Conservation (phyloP, 148 eudicot genomes). For the Rhododendron simsii region DNA sequence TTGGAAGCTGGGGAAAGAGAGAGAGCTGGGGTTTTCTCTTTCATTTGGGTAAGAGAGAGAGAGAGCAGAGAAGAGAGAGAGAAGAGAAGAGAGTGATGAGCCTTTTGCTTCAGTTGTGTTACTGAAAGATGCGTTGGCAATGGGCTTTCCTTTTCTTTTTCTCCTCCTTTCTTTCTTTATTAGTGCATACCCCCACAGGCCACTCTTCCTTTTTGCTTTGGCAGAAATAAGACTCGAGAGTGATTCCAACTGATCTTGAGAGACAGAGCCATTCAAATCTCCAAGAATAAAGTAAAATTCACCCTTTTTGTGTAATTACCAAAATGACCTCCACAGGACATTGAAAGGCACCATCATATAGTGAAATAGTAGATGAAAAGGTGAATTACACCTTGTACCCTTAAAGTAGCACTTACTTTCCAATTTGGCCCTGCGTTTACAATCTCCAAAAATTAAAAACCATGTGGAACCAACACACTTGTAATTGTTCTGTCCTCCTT, state of each 20-base stretch:
- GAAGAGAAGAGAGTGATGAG: constrained; percentile 8
- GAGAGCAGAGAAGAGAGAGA: constrained; percentile 11
- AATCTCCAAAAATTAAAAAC: background rate
- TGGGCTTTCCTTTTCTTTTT: constrained; percentile 12
- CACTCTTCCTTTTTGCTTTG: constrained; percentile 32
- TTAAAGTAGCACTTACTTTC: background rate
- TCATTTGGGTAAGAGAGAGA: constrained; percentile 20
- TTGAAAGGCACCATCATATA: background rate
- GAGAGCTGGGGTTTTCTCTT: constrained; percentile 12
- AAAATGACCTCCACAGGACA: background rate
- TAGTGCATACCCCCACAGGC: background rate
- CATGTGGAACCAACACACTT: background rate
- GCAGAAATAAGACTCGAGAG: constrained; percentile 18
- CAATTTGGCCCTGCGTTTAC: background rate
- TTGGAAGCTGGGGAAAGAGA: constrained; percentile 14
- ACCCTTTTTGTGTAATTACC: constrained; percentile 8
- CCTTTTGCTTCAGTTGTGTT: constrained; percentile 14
- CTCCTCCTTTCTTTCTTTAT: constrained; percentile 9
- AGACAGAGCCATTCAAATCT: constrained; percentile 10
- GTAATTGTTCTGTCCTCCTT: background rate
- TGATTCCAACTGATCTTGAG: constrained; percentile 15
- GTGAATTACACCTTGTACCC: background rate
- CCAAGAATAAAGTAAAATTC: constrained; percentile 16
- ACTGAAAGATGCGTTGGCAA: constrained; percentile 45
- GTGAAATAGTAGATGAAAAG: background rate